phyloP scores from a whole-genome alignment of 148 eudicot genomes.

The Talinum fruticosum region DNA sequence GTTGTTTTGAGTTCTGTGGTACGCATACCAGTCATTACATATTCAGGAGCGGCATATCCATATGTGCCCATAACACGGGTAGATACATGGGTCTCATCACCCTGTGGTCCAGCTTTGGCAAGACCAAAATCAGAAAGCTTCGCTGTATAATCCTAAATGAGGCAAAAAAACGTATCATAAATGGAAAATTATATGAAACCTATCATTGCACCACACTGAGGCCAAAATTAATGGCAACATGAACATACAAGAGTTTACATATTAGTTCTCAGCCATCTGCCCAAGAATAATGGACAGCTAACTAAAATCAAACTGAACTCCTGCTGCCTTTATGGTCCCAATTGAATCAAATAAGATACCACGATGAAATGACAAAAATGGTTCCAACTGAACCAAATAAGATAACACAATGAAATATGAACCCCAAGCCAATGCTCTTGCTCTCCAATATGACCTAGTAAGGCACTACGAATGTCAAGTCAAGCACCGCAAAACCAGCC shows the following conservation, averaged over 20 bases:
- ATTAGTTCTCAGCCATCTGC: neutral
- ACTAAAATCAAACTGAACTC: neutral
- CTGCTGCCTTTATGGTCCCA: too few relatives aligned
- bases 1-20: neutral
- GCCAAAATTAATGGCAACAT: slow-evolving; percentile 1
- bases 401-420: neutral
- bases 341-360: too few relatives aligned
- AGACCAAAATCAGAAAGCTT: slow-evolving; percentile 96
- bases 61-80: slow-evolving; percentile 98
- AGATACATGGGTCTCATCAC: slow-evolving; percentile 92
- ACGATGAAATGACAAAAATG: neutral
- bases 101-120: slow-evolving; percentile 97
- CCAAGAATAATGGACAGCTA: neutral
- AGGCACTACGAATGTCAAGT: neutral
- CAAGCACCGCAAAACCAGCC: neutral
- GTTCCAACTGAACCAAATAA: too few relatives aligned
- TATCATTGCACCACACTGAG: neutral
- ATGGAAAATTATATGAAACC: neutral
- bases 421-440: neutral
- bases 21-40: slow-evolving; percentile 90
- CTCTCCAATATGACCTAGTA: neutral
- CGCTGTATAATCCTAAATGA: slow-evolving; percentile 70
- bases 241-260: neutral
- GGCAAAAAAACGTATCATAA: neutral
- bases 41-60: slow-evolving; percentile 99